Conservation (phyloP, 1,139 yeast genomes). For the Pichia sp. region DNA sequence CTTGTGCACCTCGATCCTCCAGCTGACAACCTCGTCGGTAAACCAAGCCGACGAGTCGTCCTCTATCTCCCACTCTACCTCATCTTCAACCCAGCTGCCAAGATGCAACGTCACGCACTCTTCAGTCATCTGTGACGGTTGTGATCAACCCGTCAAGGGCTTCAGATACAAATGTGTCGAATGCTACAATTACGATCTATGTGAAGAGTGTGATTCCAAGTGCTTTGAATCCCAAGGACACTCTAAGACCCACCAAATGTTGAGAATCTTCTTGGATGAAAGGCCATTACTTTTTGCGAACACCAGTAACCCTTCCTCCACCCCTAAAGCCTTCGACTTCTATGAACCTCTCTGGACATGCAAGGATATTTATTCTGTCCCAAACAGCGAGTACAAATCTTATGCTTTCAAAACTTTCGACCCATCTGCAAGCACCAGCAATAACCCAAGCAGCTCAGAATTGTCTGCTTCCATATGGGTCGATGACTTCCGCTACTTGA, state of each 20-base stretch:
- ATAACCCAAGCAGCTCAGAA: background rate
- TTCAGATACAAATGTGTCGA: slow-evolving; percentile 50
- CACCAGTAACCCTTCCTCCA: background rate
- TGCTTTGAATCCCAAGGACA: slow-evolving; percentile 27
- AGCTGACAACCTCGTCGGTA: background rate
- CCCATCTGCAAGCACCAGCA: background rate
- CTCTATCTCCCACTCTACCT: background rate
- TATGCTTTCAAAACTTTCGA: background rate
- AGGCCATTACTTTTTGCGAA: slow-evolving; percentile 4
- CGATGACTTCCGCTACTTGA: background rate
- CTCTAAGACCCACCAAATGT: slow-evolving; percentile 29
- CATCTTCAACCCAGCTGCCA: background rate
- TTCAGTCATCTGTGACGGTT: slow-evolving; percentile 42
- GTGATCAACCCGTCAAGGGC: slow-evolving; percentile 41
- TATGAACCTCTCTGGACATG: background rate
- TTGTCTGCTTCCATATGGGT: background rate
- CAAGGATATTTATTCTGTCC: background rate
- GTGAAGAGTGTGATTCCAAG: slow-evolving; percentile 44
- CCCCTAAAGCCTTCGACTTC: background rate
- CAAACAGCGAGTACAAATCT: background rate
- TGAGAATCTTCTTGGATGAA: slow-evolving; percentile 27
- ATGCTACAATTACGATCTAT: slow-evolving; percentile 55
- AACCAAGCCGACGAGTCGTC: background rate
- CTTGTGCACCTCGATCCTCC: background rate
- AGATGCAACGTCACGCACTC: slow-evolving; percentile 21